A percentile compares a stretch with the other conserved stretches of the same genome.
These are phyloP conservation scores for Ogataea salicorniae DNA, from an alignment of 805 yeast genomes.

Conservation along the genomic window DNA sequence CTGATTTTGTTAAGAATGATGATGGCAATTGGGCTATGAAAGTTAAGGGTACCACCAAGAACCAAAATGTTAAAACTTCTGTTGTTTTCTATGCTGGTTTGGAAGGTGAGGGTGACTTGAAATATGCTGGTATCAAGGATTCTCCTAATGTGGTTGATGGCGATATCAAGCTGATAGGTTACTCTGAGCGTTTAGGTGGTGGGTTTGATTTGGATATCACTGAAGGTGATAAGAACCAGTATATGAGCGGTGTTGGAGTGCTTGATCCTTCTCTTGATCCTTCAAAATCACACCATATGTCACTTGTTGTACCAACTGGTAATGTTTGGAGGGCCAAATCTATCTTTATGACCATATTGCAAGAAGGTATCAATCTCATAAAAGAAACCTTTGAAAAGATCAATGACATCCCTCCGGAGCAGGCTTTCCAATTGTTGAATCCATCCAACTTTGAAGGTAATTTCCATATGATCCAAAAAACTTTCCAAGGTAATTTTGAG, in stretches of 20 bases:
- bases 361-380: constrained; percentile 58
- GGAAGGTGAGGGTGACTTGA: constrained; percentile 53
- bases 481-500: constrained; percentile 68
- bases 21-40: constrained; percentile 80
- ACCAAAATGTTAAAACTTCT: constrained; percentile 49
- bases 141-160: constrained; percentile 29
- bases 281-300: constrained; percentile 54
- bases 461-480: constrained; percentile 72
- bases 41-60: constrained; percentile 59
- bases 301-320: constrained; percentile 66
- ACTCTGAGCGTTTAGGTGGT: constrained; percentile 58
- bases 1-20: constrained; percentile 73
- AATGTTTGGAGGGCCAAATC: constrained; percentile 77
- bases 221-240: constrained; percentile 44
- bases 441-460: constrained; percentile 63
- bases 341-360: constrained; percentile 60
- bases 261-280: constrained; percentile 49
- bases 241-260: constrained; percentile 29
- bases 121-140: constrained; percentile 33
- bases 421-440: constrained; percentile 53
- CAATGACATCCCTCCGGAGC: constrained; percentile 39
- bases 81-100: constrained; percentile 75
- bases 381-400: constrained; percentile 24
- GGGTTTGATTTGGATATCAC: constrained; percentile 55
- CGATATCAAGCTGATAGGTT: constrained; percentile 42